Conservation (phyloP, 2,329 filamentous ascomycete genomes). For the Didymella exigua region DNA sequence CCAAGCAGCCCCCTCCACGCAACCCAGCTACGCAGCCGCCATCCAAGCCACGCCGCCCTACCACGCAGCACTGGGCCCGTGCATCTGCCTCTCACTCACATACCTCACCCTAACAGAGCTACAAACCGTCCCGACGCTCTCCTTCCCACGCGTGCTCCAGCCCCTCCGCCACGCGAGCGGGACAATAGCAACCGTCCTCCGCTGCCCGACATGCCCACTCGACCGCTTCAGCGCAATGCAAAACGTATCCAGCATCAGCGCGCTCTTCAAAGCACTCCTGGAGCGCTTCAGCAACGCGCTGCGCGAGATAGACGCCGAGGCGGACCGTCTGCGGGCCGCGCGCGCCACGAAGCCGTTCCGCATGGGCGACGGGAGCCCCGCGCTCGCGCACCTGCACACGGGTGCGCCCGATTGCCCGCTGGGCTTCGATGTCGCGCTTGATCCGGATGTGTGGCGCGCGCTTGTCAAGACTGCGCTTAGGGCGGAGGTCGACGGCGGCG, state of each 20-base stretch:
- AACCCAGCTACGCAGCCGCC: background rate
- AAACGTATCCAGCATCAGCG: slow-evolving; percentile 52
- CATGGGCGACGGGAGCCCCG: slow-evolving; percentile 51
- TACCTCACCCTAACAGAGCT: slow-evolving; percentile 53
- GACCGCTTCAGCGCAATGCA: slow-evolving; percentile 52
- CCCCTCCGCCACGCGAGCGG: slow-evolving; percentile 51
- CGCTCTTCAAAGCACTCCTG: slow-evolving; percentile 51
- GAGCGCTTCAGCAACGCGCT: slow-evolving; percentile 52
- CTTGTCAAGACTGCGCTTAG: slow-evolving; percentile 54
- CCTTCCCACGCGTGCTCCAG: slow-evolving; percentile 52
- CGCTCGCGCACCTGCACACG: slow-evolving; percentile 51
- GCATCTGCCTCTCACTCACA: slow-evolving; percentile 54
- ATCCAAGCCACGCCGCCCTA: background rate
- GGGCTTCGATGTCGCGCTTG: slow-evolving; percentile 53
- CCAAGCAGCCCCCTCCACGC: background rate
- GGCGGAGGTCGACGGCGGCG: slow-evolving; percentile 51
- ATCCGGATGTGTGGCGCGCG: slow-evolving; percentile 50
- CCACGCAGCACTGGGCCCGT: slow-evolving; percentile 31
- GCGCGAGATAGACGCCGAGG: slow-evolving; percentile 49
- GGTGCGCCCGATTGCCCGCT: slow-evolving; percentile 51
- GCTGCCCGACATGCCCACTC: slow-evolving; percentile 52
- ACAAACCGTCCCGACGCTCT: slow-evolving; percentile 45
- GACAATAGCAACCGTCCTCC: slow-evolving; percentile 50
- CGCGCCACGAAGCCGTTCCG: slow-evolving; percentile 50
- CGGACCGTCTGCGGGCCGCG: slow-evolving; percentile 35